Evolutionary conservation across 164 flowering plant genomes (phyloP).

Genomic region (Dillenia suffruticosa): DNA sequence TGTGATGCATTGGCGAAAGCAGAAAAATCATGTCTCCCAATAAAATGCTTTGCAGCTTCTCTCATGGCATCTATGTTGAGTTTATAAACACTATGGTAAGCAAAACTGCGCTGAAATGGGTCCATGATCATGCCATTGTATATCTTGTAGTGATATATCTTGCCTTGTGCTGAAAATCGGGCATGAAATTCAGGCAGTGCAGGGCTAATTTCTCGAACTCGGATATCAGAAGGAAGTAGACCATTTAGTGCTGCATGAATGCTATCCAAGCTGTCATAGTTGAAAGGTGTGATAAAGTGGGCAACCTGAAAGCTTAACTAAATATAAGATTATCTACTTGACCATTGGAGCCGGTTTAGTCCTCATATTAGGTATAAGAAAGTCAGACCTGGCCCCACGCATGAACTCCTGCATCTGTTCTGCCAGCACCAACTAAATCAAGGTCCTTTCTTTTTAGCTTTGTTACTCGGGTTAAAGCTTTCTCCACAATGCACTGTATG

Average conservation of each 20-base stretch:
- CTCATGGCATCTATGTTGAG: slow-evolving; percentile 68
- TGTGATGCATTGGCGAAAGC: slow-evolving; percentile 70
- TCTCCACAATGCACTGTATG: slow-evolving; percentile 65
- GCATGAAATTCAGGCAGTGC: slow-evolving; percentile 89
- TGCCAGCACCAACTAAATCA: slow-evolving; percentile 73
- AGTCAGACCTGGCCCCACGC: slow-evolving; percentile 93
- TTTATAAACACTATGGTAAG: slow-evolving; percentile 58
- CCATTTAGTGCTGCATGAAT: slow-evolving; percentile 82
- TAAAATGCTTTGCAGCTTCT: slow-evolving; percentile 67
- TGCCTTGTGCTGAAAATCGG: slow-evolving; percentile 70
- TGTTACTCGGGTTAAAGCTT: slow-evolving; percentile 56
- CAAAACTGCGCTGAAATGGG: slow-evolving; percentile 68
- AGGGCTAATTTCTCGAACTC: slow-evolving; percentile 79
- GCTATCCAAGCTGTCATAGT: slow-evolving; percentile 57
- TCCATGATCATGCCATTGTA: slow-evolving; percentile 76
- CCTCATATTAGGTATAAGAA: slow-evolving; percentile 11
- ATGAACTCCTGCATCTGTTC: slow-evolving; percentile 93
- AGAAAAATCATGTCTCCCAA: slow-evolving; percentile 86
- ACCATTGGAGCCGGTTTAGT: neutral
- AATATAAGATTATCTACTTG: slow-evolving; percentile 8
- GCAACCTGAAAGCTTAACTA: slow-evolving; percentile 64
- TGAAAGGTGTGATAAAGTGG: slow-evolving; percentile 87
- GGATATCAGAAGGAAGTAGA: slow-evolving; percentile 79
- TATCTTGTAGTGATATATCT: slow-evolving; percentile 80
- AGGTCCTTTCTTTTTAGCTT: slow-evolving; percentile 73